phyloP scores from a whole-genome alignment of 106 monocot genomes.

The Acorus calamus region DNA sequence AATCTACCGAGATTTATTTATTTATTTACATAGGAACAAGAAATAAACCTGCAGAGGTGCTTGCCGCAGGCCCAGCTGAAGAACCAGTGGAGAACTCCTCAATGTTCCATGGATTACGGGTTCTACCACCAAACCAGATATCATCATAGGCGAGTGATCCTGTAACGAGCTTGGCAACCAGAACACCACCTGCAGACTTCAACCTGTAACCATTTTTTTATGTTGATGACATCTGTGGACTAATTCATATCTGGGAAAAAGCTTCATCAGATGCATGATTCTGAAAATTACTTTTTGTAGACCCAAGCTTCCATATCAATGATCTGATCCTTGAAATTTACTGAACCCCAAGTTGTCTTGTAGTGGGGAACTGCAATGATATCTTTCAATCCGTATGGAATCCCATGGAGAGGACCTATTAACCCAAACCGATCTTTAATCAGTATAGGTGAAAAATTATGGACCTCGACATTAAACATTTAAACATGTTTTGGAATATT shows the following conservation, averaged over 20 bases:
- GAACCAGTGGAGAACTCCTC: conserved; percentile 86
- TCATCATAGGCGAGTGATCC: conserved; percentile 98
- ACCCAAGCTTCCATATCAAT: conserved; percentile 80
- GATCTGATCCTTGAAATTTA: conserved; percentile 74
- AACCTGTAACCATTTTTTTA: conserved; percentile 25
- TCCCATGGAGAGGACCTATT: conserved; percentile 90
- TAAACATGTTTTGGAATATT: no score
- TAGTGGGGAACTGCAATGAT: conserved; percentile 75
- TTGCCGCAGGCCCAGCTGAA: conserved; percentile 92
- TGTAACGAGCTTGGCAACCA: conserved; percentile 75
- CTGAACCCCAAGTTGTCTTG: conserved; percentile 91
- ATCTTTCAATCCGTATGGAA: conserved; percentile 94
- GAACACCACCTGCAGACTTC: conserved; percentile 72
- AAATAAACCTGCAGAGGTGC: conserved; percentile 75
- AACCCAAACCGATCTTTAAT: neutral
- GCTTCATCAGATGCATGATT: neutral
- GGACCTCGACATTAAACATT: no score
- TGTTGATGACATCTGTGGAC: no score
- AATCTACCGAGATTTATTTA: no score
- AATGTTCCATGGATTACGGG: conserved; percentile 94
- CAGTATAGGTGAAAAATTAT: no score
- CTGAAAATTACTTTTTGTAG: conserved; percentile 58
- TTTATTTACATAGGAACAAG: neutral
- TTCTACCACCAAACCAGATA: conserved; percentile 96
- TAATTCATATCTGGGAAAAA: neutral